phyloP scores from a whole-genome alignment of 1,139 yeast species.

The Geotrichum phurueaensis region DNA sequence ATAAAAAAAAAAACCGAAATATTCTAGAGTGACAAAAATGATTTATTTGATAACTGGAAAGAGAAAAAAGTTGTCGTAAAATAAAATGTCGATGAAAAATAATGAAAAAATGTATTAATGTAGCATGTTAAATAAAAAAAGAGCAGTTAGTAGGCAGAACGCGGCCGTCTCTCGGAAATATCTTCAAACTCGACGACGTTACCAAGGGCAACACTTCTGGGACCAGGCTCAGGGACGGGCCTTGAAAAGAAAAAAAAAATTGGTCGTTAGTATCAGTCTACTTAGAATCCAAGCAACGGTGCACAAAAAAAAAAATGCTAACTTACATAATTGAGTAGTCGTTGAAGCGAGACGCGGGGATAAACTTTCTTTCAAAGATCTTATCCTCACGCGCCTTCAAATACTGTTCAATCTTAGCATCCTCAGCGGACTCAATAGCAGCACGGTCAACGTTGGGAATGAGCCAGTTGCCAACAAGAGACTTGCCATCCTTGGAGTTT shows the following conservation, averaged over 20 bases:
- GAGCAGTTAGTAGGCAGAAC: conserved; percentile 10
- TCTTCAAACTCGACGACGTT: conserved; percentile 23
- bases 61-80: background rate
- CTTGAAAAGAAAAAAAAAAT: conserved; percentile 7
- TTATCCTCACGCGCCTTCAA: conserved; percentile 8
- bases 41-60: background rate
- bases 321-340: conserved; percentile 17
- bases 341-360: conserved; percentile 8
- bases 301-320: background rate
- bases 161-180: conserved; percentile 19
- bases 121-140: background rate
- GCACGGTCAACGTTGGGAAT: conserved; percentile 21
- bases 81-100: background rate
- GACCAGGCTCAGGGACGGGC: conserved; percentile 28
- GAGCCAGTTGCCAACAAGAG: conserved; percentile 29
- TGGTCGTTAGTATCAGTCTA: background rate
- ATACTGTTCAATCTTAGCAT: conserved; percentile 5
- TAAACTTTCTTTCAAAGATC: conserved; percentile 11
- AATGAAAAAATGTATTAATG: background rate
- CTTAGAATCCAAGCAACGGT: background rate
- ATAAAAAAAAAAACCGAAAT: background rate
- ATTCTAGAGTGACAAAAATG: background rate
- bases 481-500: conserved; percentile 24
- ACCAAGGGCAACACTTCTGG: conserved; percentile 27
- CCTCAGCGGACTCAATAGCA: conserved; percentile 27